Base-by-base conservation (phyloP, 768 basidiomycete species). In the Lactifluus volemus region DNA sequence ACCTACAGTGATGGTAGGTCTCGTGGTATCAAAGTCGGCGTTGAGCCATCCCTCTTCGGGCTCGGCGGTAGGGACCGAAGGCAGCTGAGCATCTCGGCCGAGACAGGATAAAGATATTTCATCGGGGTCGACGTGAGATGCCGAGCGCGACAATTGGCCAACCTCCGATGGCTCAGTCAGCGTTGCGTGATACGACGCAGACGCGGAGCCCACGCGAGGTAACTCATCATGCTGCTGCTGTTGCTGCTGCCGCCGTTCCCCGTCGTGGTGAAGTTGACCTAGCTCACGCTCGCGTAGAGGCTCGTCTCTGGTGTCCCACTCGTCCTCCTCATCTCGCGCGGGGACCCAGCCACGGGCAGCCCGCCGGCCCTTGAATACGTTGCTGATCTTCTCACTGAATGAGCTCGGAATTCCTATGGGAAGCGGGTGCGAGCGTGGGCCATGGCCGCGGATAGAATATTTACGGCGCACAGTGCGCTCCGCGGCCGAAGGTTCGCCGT, bases 401-500 rank as follows among this genome's bases (percentile, higher is more conserved):
- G 65, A 65, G 4, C 63, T 57, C 5, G 57, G 65, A 29, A 66
- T 49, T 11, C 65, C 65, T 14, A 66, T 64, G 36, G 65, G 65
- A n/a, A 66, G 36, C 41, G 60, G 52, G 50, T 65, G 65, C 36
- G 47, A 9, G 44, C 53, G 59, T 25, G 34, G 19, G 54, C 57
- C 63, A 25, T 14, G 53, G 5, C 60, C 36, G 14, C 63, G 49
- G 54, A 61, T 61, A 34, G 65, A 61, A 25, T 57, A 58, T 48
- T 61, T 57, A 39, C 60, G 65, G 11, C 74, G 73, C 4, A 67
- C 67, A 10, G 71, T 69, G 11, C 76, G 76, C 17, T 78, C 74
- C 61, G 72, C 72, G 32, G 77, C 73, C 39, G 73, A 74, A 30
- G 76, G 76, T 41, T 75, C 74, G 68, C 81, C 75, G 52, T 80